Evolutionary conservation across 371 early-diverging fungal genomes (phyloP).

Genomic region (Choanephora cucurbitarum): DNA sequence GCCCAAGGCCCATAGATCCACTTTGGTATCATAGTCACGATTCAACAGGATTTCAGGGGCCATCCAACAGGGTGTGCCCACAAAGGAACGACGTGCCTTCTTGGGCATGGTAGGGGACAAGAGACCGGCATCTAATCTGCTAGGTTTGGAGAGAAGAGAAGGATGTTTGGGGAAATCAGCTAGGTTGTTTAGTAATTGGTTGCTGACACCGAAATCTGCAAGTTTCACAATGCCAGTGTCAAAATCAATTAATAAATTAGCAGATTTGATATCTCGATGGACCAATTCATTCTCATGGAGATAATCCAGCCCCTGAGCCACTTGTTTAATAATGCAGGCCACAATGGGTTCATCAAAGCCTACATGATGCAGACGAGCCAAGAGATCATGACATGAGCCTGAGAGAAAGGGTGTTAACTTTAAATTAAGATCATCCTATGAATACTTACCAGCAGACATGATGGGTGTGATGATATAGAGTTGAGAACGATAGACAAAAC

Average conservation of each 20-base stretch:
- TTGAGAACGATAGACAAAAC: conserved; percentile 61
- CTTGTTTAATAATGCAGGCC: conserved; percentile 79
- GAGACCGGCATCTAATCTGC: not conserved
- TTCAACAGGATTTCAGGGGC: conserved; percentile 88
- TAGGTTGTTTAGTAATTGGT: conserved; percentile 24
- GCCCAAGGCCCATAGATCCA: conserved; percentile 91
- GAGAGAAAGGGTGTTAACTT: too few relatives aligned
- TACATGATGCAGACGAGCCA: conserved; percentile 21
- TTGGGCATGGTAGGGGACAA: conserved; percentile 10
- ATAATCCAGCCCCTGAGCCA: conserved; percentile 85
- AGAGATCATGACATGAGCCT: conserved; percentile 48
- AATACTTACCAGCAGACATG: conserved; percentile 57
- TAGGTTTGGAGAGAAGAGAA: not conserved
- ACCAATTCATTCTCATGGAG: conserved; percentile 91
- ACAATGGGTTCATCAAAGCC: conserved; percentile 42
- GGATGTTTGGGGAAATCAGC: conserved; percentile 14
- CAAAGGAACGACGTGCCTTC: conserved; percentile 48
- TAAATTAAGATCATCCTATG: conserved; percentile 2
- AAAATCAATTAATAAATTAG: conserved; percentile 88
- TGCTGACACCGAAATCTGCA: conserved; percentile 54
- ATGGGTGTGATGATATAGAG: conserved; percentile 72
- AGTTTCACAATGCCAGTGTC: conserved; percentile 46
- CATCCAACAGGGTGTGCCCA: conserved; percentile 93
- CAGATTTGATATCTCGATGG: conserved; percentile 96
- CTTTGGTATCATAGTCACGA: conserved; percentile 72